phyloP scores from a whole-genome alignment of 768 basidiomycete species.

The Boletus rubroflammeus region DNA sequence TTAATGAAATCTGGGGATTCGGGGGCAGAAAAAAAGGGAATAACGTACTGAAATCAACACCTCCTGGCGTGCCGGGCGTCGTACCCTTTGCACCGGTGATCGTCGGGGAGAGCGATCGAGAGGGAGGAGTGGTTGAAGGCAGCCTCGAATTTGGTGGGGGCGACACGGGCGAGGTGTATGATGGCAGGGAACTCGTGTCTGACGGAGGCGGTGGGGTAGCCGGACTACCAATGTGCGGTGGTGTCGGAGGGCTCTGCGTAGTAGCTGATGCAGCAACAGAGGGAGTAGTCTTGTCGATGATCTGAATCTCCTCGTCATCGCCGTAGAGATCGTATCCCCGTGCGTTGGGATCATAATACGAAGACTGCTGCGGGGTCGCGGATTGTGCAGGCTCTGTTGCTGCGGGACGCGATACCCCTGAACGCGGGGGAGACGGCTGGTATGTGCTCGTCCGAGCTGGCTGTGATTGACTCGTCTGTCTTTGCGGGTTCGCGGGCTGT shows the following conservation, averaged over 20 bases:
- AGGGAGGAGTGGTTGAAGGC: background rate
- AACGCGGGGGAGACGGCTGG: conserved; percentile 13
- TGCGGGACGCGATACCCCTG: conserved; percentile 1
- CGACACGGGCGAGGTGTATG: conserved; percentile 7
- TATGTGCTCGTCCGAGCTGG: conserved; percentile 8
- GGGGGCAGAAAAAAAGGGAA: too few relatives aligned
- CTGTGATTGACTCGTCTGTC: conserved; percentile 6
- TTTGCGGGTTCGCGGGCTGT: background rate
- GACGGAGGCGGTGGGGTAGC: background rate
- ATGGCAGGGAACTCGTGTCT: background rate
- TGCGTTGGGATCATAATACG: conserved; percentile 37
- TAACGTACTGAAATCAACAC: conserved; percentile 34
- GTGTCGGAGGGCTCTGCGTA: background rate
- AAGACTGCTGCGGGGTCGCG: conserved; percentile 16
- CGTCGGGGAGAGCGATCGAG: conserved; percentile 12
- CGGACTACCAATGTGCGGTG: background rate
- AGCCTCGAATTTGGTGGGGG: background rate
- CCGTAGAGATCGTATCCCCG: conserved; percentile 29
- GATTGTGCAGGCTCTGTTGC: background rate
- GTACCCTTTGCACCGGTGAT: conserved; percentile 4
- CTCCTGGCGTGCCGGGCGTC: conserved; percentile 10
- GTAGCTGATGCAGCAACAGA: background rate
- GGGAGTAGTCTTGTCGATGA: conserved; percentile 3
- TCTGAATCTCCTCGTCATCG: conserved; percentile 12
- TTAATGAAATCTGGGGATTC: background rate